Conservation (phyloP, 2,329 filamentous ascomycete species). For the Cordyceps militaris region DNA sequence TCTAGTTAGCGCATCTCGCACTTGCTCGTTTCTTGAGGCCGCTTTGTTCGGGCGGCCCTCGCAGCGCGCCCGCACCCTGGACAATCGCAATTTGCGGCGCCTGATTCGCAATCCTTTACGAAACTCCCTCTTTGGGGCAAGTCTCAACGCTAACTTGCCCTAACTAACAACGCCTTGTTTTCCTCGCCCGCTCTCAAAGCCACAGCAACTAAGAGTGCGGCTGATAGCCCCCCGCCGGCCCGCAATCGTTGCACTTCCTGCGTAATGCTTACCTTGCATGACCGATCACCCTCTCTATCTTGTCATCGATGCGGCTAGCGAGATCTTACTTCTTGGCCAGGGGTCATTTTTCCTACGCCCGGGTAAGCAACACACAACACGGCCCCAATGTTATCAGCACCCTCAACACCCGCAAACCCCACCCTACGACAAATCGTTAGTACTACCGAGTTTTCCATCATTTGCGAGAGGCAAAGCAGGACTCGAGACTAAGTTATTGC, state of each 20-base stretch:
- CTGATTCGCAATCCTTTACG: background rate
- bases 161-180: too few species aligned
- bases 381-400: background rate
- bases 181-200: background rate
- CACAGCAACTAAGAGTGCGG: background rate
- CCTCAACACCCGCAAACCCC: background rate
- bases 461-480: background rate
- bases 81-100: background rate
- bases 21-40: background rate
- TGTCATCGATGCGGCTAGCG: background rate
- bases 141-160: too few species aligned
- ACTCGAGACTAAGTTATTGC: background rate
- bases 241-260: background rate
- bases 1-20: background rate
- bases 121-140: too few species aligned
- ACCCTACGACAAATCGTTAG: background rate
- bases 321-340: background rate
- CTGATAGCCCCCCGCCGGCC: background rate
- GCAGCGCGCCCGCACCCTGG: too few species aligned
- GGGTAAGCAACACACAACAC: too few species aligned
- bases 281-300: background rate
- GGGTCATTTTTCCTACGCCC: background rate
- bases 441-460: background rate
- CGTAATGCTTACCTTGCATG: constrained; percentile 8
- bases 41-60: too few species aligned